Conservation (phyloP, 1,284 basidiomycete species). For the Stygiomarasmius scandens region DNA sequence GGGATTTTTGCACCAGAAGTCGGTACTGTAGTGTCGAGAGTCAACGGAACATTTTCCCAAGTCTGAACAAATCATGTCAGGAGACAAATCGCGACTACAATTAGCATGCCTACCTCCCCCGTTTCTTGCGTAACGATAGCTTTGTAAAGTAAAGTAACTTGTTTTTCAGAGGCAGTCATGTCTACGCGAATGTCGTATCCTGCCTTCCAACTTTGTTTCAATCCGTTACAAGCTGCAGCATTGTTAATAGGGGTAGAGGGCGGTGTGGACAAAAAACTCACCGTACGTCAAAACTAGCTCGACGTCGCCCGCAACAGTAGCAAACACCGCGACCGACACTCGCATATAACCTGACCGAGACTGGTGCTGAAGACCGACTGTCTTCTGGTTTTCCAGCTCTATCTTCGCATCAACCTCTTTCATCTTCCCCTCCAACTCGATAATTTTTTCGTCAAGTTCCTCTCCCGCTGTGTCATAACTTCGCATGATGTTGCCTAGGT, state of each 20-base stretch:
- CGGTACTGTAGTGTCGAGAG: slow-evolving; percentile 1
- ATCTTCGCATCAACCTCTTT: background rate
- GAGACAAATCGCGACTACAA: background rate
- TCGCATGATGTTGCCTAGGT: background rate
- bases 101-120: slow-evolving; percentile 30
- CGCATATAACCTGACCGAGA: no score
- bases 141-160: slow-evolving; percentile 35
- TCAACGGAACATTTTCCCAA: slow-evolving; percentile 9
- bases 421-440: background rate
- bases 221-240: background rate
- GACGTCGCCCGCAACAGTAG: slow-evolving; percentile 25
- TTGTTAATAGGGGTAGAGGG: slow-evolving; percentile 12
- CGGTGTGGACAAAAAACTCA: background rate
- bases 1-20: slow-evolving; percentile 1
- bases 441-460: background rate
- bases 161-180: slow-evolving; percentile 33
- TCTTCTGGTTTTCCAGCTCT: background rate
- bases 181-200: slow-evolving; percentile 38
- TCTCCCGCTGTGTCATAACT: background rate
- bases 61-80: background rate
- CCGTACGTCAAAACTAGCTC: background rate
- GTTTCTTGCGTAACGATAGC: slow-evolving; percentile 35
- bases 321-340: slow-evolving; percentile 35
- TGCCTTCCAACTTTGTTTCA: slow-evolving; percentile 29
- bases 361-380: no score